Percentiles rank a stretch among this genome's conserved stretches.
Conservation (phyloP, 257 asterid genomes). For the Solanum infundibuliforme region DNA sequence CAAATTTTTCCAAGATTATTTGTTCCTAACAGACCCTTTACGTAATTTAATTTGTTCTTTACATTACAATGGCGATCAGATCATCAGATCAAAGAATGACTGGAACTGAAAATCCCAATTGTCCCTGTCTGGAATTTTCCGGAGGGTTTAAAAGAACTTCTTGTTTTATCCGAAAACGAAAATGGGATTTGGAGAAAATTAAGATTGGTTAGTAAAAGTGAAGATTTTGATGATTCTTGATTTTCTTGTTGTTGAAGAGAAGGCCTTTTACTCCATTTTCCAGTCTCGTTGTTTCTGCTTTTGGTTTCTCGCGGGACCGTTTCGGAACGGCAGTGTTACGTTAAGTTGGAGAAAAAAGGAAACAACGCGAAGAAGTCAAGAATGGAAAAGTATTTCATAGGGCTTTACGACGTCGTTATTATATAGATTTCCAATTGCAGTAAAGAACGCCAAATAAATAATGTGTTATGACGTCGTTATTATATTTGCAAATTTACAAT, state of each 20-base stretch:
- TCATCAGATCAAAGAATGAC: neutral
- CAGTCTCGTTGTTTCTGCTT: neutral
- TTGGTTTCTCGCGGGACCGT: neutral
- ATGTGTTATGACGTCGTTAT: neutral
- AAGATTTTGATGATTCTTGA: neutral
- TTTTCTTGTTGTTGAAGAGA: neutral
- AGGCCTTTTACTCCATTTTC: neutral
- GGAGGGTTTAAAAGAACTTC: neutral
- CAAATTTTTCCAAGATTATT: neutral
- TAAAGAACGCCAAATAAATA: neutral
- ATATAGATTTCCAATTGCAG: neutral
- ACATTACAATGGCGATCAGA: neutral
- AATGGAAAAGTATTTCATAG: neutral
- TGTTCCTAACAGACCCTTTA: neutral
- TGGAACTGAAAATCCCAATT: neutral
- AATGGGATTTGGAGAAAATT: neutral
- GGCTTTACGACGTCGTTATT: neutral
- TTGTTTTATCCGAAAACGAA: neutral
- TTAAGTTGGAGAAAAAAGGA: neutral
- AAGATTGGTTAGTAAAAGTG: neutral
- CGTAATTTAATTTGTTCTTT: neutral
- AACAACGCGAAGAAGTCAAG: neutral
- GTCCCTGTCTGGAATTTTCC: neutral
- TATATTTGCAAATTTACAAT: neutral
- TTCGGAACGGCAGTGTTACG: neutral